Evolutionary conservation across 148 eudicot genomes (phyloP).

Genomic region (Arctostaphylos glauca): DNA sequence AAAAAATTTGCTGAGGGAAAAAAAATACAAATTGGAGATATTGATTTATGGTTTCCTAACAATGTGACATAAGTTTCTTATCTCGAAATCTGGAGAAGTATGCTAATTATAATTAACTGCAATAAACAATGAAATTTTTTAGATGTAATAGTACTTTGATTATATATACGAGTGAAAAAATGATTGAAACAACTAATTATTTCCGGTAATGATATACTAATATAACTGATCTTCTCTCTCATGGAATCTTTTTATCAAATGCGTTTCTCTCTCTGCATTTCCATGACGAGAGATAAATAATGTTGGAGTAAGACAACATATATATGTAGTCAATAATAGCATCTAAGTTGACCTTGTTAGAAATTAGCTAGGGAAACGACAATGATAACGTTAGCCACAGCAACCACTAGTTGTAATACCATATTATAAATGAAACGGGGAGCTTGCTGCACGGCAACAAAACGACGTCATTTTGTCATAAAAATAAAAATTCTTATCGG

Average conservation of each 20-base stretch:
- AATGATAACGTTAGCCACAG: not conserved
- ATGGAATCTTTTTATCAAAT: not conserved
- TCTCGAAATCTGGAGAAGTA: no score
- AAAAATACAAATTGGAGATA: no score
- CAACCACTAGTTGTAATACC: not conserved
- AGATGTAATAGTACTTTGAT: no score
- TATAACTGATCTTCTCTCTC: not conserved
- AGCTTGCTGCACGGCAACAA: no score
- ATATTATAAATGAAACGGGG: no score
- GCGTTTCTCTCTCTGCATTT: not conserved
- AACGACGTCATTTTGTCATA: no score
- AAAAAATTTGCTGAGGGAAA: no score
- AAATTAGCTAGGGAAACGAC: not conserved
- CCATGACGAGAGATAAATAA: not conserved
- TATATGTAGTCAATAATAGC: not conserved
- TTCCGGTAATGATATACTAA: not conserved
- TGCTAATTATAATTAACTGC: no score
- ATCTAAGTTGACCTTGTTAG: constrained; percentile 2
- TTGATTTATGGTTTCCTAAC: no score
- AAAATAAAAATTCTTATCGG: no score
- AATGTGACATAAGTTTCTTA: no score
- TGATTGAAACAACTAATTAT: not conserved
- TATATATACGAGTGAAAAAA: not conserved
- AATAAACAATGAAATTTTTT: no score
- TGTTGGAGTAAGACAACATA: not conserved